Evolutionary conservation across 2,329 filamentous ascomycete genomes (phyloP).

Genomic region (Ceratocystis cacaofunesta): DNA sequence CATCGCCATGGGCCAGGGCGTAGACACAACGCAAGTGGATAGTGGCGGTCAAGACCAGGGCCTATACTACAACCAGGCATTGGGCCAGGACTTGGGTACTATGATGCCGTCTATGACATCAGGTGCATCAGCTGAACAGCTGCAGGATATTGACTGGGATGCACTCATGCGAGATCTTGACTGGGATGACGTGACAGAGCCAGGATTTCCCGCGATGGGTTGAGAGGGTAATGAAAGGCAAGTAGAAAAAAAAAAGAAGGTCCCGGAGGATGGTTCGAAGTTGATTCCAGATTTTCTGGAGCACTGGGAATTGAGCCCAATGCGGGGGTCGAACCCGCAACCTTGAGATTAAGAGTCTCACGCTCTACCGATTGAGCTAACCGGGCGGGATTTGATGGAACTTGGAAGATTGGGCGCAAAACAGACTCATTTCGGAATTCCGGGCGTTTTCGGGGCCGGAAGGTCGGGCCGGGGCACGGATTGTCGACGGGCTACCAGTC

Average conservation of each 20-base stretch:
- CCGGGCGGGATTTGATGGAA: conserved; percentile 27
- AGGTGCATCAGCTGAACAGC: conserved; percentile 22
- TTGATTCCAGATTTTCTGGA: background rate
- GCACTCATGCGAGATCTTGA: conserved; percentile 37
- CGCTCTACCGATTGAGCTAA: conserved; percentile 60
- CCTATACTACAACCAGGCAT: background rate
- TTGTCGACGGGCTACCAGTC: too few relatives aligned
- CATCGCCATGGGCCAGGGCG: background rate
- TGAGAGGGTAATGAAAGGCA: background rate
- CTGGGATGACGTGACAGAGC: conserved; percentile 23
- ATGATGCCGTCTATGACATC: conserved; percentile 16
- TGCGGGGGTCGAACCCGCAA: conserved; percentile 29
- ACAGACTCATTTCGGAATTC: too few relatives aligned
- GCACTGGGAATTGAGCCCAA: conserved; percentile 18
- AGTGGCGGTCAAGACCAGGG: background rate
- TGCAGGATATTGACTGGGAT: conserved; percentile 36
- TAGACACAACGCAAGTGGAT: background rate
- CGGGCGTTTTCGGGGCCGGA: too few relatives aligned
- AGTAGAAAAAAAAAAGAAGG: background rate
- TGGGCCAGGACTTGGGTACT: background rate
- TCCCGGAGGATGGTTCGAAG: background rate
- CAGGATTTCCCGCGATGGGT: conserved; percentile 7
- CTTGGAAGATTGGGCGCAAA: background rate
- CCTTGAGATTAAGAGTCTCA: conserved; percentile 48
- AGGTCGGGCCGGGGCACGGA: too few relatives aligned